phyloP scores from a whole-genome alignment of 345 rosid species.

The Salix dunnii region DNA sequence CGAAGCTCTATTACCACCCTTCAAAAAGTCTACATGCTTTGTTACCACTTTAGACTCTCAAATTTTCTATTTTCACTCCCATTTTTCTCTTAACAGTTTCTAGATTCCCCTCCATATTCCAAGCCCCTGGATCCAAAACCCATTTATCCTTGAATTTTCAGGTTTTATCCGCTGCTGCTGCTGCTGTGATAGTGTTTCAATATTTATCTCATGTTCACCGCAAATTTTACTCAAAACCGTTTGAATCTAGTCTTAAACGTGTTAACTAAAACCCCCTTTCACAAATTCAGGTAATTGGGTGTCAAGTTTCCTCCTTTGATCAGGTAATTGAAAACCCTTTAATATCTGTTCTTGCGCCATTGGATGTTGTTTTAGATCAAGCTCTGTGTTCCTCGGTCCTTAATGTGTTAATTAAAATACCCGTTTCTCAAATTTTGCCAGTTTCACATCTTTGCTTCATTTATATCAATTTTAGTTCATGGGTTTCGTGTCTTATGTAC shows the following conservation, averaged over 20 bases:
- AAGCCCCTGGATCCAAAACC: slow-evolving; percentile 14
- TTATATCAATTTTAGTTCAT: neutral
- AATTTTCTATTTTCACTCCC: neutral
- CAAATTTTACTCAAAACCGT: neutral
- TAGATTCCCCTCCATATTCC: neutral
- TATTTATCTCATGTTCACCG: neutral
- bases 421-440: neutral
- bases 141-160: neutral
- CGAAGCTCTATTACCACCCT: neutral
- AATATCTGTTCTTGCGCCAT: neutral
- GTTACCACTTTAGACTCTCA: neutral
- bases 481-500: neutral
- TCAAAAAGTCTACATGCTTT: neutral
- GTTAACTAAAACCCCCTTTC: slow-evolving; percentile 27
- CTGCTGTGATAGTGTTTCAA: neutral
- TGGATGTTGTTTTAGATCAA: neutral
- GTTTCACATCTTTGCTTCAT: neutral
- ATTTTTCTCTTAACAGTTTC: neutral
- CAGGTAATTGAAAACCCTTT: slow-evolving; percentile 20
- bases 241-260: neutral
- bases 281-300: slow-evolving; percentile 11
- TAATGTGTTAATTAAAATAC: neutral
- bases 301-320: neutral
- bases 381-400: neutral
- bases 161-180: neutral